A percentile compares a stretch with the other conserved stretches of the same genome.
Evolutionary conservation across 192 early-diverging fungal genomes (phyloP).

Genomic region (Coemansia javaensis): DNA sequence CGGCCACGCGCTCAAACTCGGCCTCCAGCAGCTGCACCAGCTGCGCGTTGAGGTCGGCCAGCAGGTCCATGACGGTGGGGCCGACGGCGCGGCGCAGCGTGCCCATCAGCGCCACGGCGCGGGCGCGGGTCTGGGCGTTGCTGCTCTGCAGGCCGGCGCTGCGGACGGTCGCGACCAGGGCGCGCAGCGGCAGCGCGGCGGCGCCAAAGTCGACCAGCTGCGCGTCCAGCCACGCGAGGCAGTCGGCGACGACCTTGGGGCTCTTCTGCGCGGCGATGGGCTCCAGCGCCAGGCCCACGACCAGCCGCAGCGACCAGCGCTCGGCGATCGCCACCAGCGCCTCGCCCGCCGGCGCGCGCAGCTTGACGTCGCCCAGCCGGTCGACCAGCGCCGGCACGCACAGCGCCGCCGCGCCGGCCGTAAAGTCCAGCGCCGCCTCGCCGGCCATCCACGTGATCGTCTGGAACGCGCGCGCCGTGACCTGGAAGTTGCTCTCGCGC

Average conservation of each 20-base stretch:
- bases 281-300: conserved; percentile 73
- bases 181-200: conserved; percentile 65
- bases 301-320: conserved; percentile 70
- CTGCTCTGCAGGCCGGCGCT: conserved; percentile 67
- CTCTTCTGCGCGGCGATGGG: conserved; percentile 75
- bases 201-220: conserved; percentile 90
- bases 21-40: conserved; percentile 80
- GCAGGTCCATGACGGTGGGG: conserved; percentile 71
- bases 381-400: conserved; percentile 73
- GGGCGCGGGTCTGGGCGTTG: conserved; percentile 75
- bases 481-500: conserved; percentile 98
- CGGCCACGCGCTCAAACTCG: conserved; percentile 87
- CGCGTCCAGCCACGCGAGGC: conserved; percentile 78
- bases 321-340: conserved; percentile 78
- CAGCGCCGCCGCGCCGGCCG: conserved; percentile 65
- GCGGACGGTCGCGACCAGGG: conserved; percentile 84
- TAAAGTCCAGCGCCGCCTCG: conserved; percentile 59
- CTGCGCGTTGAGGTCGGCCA: conserved; percentile 82
- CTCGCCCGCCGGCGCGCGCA: conserved; percentile 78
- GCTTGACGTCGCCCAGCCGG: conserved; percentile 93
- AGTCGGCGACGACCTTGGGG: conserved; percentile 87
- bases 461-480: conserved; percentile 69
- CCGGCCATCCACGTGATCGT: conserved; percentile 67
- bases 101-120: conserved; percentile 75
- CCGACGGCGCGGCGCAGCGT: conserved; percentile 79